These are phyloP conservation scores for Kazachstania sp. DNA, from an alignment of 1,139 yeast genomes.

Conservation along the genomic window DNA sequence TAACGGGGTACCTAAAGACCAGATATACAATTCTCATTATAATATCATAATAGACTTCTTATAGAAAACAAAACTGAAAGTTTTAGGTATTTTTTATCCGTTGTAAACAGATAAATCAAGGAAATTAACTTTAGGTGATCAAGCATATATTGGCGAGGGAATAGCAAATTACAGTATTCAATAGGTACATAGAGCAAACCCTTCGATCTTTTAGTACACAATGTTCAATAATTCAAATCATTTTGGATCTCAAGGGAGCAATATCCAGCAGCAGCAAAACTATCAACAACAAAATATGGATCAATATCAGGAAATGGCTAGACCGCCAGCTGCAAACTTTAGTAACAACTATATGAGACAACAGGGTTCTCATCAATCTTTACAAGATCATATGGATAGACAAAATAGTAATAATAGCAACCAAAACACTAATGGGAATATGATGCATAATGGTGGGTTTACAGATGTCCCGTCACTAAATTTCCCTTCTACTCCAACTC, in stretches of 20 bases:
- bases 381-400: constrained; percentile 30
- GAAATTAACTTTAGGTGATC: no score
- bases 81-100: no score
- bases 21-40: no score
- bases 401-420: constrained; percentile 7
- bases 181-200: no score
- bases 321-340: constrained; percentile 28
- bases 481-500: constrained; percentile 26
- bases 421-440: constrained; percentile 3
- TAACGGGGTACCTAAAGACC: no score
- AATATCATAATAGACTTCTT: no score
- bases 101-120: no score
- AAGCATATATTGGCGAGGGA: no score
- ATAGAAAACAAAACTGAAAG: no score
- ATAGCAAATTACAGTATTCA: no score
- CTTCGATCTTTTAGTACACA: no score
- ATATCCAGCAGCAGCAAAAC: neutral
- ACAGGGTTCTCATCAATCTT: constrained; percentile 34
- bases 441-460: constrained; percentile 17
- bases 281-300: constrained; percentile 15
- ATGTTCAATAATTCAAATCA: neutral
- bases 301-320: constrained; percentile 23
- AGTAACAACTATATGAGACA: constrained; percentile 31
- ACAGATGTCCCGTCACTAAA: constrained; percentile 27
- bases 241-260: neutral